Conservation (phyloP, 78 protist genomes). For the Dictyostelium firmibasis region DNA sequence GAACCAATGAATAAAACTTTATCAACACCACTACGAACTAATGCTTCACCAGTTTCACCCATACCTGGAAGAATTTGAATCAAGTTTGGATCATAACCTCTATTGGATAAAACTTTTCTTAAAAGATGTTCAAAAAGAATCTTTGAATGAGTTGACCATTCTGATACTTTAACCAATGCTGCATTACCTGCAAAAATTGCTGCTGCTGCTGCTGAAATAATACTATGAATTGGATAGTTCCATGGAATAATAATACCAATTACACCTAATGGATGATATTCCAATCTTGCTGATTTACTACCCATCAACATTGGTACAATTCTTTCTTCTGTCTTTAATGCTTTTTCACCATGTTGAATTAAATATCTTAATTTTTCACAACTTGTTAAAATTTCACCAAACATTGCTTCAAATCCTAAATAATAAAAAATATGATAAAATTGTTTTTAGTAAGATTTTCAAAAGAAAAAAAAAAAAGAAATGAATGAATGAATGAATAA, state of each 20-base stretch:
- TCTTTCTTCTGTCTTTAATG: conserved; percentile 71
- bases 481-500: too few species aligned
- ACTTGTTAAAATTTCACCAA: conserved; percentile 85
- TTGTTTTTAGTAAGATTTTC: not conserved
- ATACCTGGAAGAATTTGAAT: conserved; percentile 82
- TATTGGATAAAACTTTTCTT: conserved; percentile 50
- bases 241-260: conserved; percentile 82
- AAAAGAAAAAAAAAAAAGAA: not conserved
- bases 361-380: conserved; percentile 87
- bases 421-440: not conserved
- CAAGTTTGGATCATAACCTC: conserved; percentile 79
- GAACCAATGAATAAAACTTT: conserved; percentile 87
- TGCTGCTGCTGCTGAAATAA: conserved; percentile 83
- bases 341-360: conserved; percentile 79
- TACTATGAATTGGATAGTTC: conserved; percentile 88
- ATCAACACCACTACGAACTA: conserved; percentile 78
- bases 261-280: conserved; percentile 72
- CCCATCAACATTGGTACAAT: conserved; percentile 78
- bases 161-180: conserved; percentile 82
- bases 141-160: conserved; percentile 80
- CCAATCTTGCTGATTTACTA: conserved; percentile 77
- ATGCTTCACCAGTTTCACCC: conserved; percentile 83
- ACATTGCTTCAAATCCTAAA: conserved; percentile 82
- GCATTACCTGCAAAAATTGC: conserved; percentile 89
- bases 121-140: conserved; percentile 61